phyloP scores from a whole-genome alignment of 495 filamentous ascomycete genomes.

The Penicillium cinerascens region DNA sequence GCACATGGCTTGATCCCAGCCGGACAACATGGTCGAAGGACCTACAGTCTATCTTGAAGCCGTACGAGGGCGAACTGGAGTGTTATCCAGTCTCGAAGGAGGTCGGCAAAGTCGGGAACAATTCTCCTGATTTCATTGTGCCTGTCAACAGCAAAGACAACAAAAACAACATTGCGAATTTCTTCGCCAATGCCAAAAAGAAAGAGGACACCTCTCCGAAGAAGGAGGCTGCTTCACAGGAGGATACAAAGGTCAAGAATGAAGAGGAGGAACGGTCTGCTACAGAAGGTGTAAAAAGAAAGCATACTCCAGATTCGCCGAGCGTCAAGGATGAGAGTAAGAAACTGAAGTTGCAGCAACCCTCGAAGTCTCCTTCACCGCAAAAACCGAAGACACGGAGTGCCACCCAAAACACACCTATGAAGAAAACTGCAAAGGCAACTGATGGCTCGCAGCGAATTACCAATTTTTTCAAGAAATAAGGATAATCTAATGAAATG shows the following conservation, averaged over 20 bases:
- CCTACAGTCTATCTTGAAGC: constrained; percentile 70
- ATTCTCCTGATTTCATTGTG: constrained; percentile 76
- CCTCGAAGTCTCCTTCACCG: constrained; percentile 15
- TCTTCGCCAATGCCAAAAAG: constrained; percentile 63
- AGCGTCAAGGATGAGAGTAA: constrained; percentile 21
- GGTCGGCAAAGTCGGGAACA: constrained; percentile 94
- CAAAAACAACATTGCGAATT: constrained; percentile 89
- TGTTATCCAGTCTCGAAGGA: constrained; percentile 83
- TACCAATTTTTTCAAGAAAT: constrained; percentile 76
- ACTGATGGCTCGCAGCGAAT: constrained; percentile 70
- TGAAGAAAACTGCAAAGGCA: constrained; percentile 48
- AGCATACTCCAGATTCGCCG: constrained; percentile 37
- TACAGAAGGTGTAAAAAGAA: constrained; percentile 56
- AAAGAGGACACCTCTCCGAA: constrained; percentile 22
- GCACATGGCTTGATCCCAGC: constrained; percentile 74
- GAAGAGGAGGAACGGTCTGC: constrained; percentile 50
- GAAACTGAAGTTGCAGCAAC: constrained; percentile 25
- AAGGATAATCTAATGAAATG: background rate
- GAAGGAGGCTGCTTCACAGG: constrained; percentile 6
- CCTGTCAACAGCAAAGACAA: constrained; percentile 80
- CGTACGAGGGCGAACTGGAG: constrained; percentile 76
- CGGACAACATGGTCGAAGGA: constrained; percentile 71
- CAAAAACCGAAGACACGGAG: constrained; percentile 34
- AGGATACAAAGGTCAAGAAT: constrained; percentile 20
- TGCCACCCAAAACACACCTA: constrained; percentile 42